A percentile compares a stretch with the other conserved stretches of the same genome.
phyloP scores from a whole-genome alignment of 2,329 filamentous ascomycete genomes.

The Diaporthe vaccinii region DNA sequence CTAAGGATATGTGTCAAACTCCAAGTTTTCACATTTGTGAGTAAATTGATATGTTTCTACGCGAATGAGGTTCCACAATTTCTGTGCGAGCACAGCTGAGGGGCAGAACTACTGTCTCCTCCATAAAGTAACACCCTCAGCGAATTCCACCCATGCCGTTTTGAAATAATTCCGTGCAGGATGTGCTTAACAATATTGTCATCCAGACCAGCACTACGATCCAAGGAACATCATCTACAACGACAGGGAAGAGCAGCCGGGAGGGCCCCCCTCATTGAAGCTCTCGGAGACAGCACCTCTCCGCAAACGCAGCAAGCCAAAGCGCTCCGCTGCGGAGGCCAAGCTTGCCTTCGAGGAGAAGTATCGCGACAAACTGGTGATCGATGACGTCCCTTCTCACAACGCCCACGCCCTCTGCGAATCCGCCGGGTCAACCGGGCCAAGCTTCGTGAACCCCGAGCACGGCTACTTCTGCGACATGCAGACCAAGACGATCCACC shows the following conservation, averaged over 20 bases:
- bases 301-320: not conserved
- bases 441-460: not conserved
- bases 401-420: not conserved
- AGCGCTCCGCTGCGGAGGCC: not conserved
- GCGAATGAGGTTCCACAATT: not conserved
- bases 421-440: not conserved
- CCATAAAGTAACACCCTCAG: not conserved
- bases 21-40: slow-evolving; percentile 2
- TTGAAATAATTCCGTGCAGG: not conserved
- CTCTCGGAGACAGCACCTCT: not conserved
- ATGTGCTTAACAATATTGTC: not conserved
- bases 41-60: not conserved
- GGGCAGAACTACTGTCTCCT: not conserved
- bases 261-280: not conserved
- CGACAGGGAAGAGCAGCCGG: not conserved
- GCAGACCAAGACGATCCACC: not conserved
- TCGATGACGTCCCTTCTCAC: slow-evolving; percentile 1
- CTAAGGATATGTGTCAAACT: not conserved
- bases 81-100: not conserved
- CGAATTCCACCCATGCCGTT: not conserved
- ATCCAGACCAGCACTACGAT: not conserved
- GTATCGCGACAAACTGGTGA: not conserved
- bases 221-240: not conserved
- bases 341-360: not conserved
- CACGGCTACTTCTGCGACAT: slow-evolving; percentile 15